Percentiles rank a stretch among this genome's conserved stretches.
These are phyloP conservation scores for Talaromyces sp. DNA, from an alignment of 2,329 filamentous ascomycete genomes.

Conservation along the genomic window DNA sequence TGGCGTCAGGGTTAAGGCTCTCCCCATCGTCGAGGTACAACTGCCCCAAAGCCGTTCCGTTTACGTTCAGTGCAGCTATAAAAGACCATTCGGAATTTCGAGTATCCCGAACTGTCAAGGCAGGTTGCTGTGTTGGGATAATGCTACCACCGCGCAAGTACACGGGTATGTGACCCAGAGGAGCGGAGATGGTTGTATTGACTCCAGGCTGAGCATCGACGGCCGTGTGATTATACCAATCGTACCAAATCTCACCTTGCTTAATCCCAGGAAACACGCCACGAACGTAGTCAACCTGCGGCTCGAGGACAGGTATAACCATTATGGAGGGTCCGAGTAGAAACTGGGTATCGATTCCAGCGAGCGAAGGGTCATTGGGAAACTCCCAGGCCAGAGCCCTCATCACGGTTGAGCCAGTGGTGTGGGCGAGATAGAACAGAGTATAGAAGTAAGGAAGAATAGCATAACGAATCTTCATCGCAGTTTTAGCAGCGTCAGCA, in stretches of 20 bases:
- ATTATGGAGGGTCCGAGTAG: slow-evolving; percentile 68
- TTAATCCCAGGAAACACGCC: slow-evolving; percentile 71
- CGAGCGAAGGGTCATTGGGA: slow-evolving; percentile 68
- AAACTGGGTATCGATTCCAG: slow-evolving; percentile 70
- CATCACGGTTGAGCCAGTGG: slow-evolving; percentile 70
- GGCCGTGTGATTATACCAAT: slow-evolving; percentile 72
- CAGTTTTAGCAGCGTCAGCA: slow-evolving; percentile 63
- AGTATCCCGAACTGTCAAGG: slow-evolving; percentile 65
- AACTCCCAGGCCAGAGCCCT: slow-evolving; percentile 75
- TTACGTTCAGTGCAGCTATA: slow-evolving; percentile 61
- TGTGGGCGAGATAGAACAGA: slow-evolving; percentile 67
- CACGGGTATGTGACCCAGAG: slow-evolving; percentile 70
- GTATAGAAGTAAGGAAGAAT: slow-evolving; percentile 78
- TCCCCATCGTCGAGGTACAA: slow-evolving; percentile 78
- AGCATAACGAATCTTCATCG: slow-evolving; percentile 71
- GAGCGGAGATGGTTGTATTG: slow-evolving; percentile 64
- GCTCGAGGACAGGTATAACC: slow-evolving; percentile 66
- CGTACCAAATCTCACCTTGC: slow-evolving; percentile 69
- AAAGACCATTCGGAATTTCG: slow-evolving; percentile 69
- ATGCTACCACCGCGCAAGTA: slow-evolving; percentile 70
- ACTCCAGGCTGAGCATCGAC: slow-evolving; percentile 56
- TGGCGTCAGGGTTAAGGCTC: slow-evolving; percentile 60
- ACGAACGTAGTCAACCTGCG: slow-evolving; percentile 63
- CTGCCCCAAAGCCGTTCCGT: slow-evolving; percentile 60
- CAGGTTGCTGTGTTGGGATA: slow-evolving; percentile 68